Percentiles rank a stretch among this genome's conserved stretches.
phyloP scores from a whole-genome alignment of 768 basidiomycete species.

The Galerina sulciceps region DNA sequence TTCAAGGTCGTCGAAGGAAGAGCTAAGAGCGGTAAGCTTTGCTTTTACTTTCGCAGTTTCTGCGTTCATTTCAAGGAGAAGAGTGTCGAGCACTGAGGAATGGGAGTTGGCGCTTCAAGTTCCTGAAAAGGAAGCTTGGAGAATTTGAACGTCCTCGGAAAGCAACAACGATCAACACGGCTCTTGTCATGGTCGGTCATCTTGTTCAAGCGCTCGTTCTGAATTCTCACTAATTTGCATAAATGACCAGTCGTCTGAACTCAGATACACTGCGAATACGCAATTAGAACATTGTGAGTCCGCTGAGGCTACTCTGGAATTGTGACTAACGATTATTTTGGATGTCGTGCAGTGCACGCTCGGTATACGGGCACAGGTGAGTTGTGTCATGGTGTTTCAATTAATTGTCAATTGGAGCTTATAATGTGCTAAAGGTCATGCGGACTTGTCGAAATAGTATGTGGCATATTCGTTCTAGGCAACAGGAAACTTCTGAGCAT shows the following conservation, averaged over 20 bases:
- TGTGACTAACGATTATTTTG: conserved; percentile 17
- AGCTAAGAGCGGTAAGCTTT: conserved; percentile 51
- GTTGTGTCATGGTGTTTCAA: conserved; percentile 28
- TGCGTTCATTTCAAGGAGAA: conserved; percentile 39
- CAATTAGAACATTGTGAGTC: conserved; percentile 91
- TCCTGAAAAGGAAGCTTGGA: conserved; percentile 13
- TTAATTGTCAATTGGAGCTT: conserved; percentile 3
- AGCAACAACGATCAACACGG: conserved; percentile 37
- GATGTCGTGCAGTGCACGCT: conserved; percentile 74
- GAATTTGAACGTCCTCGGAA: conserved; percentile 20
- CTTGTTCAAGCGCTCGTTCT: conserved; percentile 9
- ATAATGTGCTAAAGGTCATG: conserved; percentile 68
- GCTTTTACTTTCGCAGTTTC: conserved; percentile 50
- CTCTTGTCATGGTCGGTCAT: conserved; percentile 48
- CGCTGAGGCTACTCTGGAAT: not conserved
- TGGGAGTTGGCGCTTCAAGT: conserved; percentile 2
- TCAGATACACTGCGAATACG: conserved; percentile 95
- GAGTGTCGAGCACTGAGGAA: not conserved
- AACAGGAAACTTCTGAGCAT: conserved; percentile 1
- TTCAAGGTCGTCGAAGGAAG: conserved; percentile 74
- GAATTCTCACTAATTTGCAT: conserved; percentile 8
- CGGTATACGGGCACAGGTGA: conserved; percentile 94
- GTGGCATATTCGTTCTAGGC: conserved; percentile 32
- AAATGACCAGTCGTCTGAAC: conserved; percentile 75
- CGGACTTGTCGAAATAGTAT: conserved; percentile 95